Evolutionary conservation across 78 protist species (phyloP).

Genomic region (slime mould (Dictyostelium discoideum)): DNA sequence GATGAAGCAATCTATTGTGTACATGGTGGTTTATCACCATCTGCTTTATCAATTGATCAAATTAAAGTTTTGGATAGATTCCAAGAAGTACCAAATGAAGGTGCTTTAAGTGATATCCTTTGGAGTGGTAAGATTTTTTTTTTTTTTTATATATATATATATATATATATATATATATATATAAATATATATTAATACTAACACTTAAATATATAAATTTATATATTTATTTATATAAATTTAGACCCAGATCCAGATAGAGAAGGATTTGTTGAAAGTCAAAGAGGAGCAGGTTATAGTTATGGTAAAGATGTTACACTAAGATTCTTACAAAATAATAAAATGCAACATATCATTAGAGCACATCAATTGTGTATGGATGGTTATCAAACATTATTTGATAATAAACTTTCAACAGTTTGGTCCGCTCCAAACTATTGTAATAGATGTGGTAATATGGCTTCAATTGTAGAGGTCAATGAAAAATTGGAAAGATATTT

Average conservation of each 20-base stretch:
- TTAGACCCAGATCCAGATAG: slow-evolving; percentile 80
- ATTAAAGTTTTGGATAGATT: slow-evolving; percentile 90
- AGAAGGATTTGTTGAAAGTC: slow-evolving; percentile 71
- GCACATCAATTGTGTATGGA: slow-evolving; percentile 99
- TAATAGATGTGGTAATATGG: slow-evolving; percentile 98
- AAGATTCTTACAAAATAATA: slow-evolving; percentile 91
- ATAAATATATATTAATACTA: not conserved
- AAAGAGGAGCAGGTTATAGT: slow-evolving; percentile 96
- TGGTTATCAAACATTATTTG: slow-evolving; percentile 93
- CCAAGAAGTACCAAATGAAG: slow-evolving; percentile 95
- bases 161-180: not conserved
- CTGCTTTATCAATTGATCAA: slow-evolving; percentile 89
- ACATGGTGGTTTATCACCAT: slow-evolving; percentile 91
- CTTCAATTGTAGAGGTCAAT: slow-evolving; percentile 94
- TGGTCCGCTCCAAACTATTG: slow-evolving; percentile 99
- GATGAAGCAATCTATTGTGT: slow-evolving; percentile 86
- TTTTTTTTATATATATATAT: not conserved
- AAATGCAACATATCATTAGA: slow-evolving; percentile 87
- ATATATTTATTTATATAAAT: not conserved
- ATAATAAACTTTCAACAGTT: slow-evolving; percentile 91
- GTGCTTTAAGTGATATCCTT: slow-evolving; percentile 82
- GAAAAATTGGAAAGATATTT: slow-evolving; percentile 67
- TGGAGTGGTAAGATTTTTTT: slow-evolving; percentile 36
- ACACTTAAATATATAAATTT: too few relatives aligned
- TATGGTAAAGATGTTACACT: slow-evolving; percentile 93